These are phyloP conservation scores for Carex kokanica DNA, from an alignment of 176 grass and related monocot species.

Conservation along the genomic window DNA sequence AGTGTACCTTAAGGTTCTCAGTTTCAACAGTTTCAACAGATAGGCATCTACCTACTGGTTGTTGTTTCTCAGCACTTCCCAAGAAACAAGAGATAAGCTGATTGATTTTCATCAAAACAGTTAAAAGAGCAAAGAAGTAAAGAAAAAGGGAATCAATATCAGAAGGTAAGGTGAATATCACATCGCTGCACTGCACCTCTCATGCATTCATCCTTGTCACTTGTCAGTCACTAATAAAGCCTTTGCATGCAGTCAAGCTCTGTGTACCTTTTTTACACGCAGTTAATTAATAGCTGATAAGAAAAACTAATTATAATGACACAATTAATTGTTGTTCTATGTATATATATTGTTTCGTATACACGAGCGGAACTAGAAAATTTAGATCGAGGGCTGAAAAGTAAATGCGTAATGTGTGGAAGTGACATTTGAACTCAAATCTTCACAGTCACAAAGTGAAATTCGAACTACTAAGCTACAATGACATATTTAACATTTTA, in stretches of 20 bases:
- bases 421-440: too few species aligned
- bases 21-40: background rate
- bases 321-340: background rate
- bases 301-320: background rate
- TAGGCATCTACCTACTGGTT: background rate
- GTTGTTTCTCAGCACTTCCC: background rate
- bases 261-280: background rate
- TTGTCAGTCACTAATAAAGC: conserved; percentile 1
- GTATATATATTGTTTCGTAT: too few species aligned
- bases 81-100: background rate
- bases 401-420: too few species aligned
- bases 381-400: too few species aligned
- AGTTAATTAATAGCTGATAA: background rate
- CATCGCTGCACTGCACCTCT: background rate
- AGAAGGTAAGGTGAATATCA: background rate
- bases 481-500: too few species aligned
- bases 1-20: conserved; percentile 13
- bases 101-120: background rate
- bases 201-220: conserved; percentile 14
- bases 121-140: background rate
- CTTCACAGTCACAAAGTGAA: too few species aligned
- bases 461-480: too few species aligned
- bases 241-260: background rate
- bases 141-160: background rate
- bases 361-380: too few species aligned